Conservation (phyloP, 805 yeast species). For the Ogataea trehalophila region DNA sequence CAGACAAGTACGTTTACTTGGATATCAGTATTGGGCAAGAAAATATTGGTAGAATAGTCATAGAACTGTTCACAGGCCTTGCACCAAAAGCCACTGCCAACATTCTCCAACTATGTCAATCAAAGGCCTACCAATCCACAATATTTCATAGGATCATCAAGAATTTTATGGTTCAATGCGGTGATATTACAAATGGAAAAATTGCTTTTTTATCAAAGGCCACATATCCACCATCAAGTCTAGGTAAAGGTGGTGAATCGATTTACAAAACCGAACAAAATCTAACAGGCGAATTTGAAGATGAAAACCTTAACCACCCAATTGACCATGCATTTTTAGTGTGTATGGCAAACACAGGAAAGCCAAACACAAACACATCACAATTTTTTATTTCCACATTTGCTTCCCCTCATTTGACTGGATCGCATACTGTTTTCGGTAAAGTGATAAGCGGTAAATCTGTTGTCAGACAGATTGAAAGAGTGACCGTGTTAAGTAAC, state of each 20-base stretch:
- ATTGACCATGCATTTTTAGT: constrained; percentile 45
- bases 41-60: constrained; percentile 55
- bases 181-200: constrained; percentile 45
- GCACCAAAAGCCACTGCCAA: constrained; percentile 58
- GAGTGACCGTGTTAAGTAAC: constrained; percentile 39
- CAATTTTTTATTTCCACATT: constrained; percentile 71
- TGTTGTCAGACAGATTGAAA: constrained; percentile 62
- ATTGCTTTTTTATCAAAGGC: constrained; percentile 9
- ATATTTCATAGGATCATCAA: constrained; percentile 60
- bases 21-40: constrained; percentile 46
- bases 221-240: constrained; percentile 22
- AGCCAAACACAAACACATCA: constrained; percentile 46
- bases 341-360: constrained; percentile 63
- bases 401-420: constrained; percentile 68
- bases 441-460: constrained; percentile 62
- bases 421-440: constrained; percentile 78
- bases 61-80: constrained; percentile 40
- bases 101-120: constrained; percentile 43
- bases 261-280: constrained; percentile 29
- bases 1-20: constrained; percentile 33
- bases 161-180: constrained; percentile 69
- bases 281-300: constrained; percentile 39
- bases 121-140: constrained; percentile 38
- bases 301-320: constrained; percentile 47
- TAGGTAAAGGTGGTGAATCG: constrained; percentile 45